phyloP scores from a whole-genome alignment of 345 rosid genomes.

The Mangifera indica region DNA sequence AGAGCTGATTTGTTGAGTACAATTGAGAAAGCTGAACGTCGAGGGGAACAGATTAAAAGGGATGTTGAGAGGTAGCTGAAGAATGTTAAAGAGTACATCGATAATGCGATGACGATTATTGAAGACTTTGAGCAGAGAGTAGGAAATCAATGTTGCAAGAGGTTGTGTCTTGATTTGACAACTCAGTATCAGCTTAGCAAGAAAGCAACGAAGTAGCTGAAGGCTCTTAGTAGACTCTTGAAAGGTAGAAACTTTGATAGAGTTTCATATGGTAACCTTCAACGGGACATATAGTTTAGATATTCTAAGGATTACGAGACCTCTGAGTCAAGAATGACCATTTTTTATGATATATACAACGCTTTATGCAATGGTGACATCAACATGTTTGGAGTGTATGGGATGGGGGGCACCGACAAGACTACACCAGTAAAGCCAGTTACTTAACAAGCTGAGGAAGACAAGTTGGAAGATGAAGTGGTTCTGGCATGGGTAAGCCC shows the following conservation, averaged over 20 bases:
- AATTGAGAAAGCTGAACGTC: constrained; percentile 4
- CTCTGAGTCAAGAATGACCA: not conserved
- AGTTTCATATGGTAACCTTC: not conserved
- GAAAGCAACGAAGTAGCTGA: not conserved
- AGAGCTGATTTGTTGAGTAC: not conserved
- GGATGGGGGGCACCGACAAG: too few species aligned
- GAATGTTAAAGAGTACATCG: not conserved
- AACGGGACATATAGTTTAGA: not conserved
- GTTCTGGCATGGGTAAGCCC: too few species aligned
- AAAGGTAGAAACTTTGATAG: not conserved
- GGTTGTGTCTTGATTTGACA: not conserved
- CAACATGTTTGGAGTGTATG: too few species aligned
- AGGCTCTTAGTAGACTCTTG: constrained; percentile 2
- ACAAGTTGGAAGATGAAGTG: too few species aligned
- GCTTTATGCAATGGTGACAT: too few species aligned
- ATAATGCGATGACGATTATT: not conserved
- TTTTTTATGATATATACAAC: not conserved
- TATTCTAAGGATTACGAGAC: not conserved
- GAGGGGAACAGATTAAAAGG: constrained; percentile 9
- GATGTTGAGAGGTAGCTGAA: constrained; percentile 13
- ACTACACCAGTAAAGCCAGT: too few species aligned
- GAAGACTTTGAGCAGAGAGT: not conserved
- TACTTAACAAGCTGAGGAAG: too few species aligned
- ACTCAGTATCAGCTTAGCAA: constrained; percentile 17
- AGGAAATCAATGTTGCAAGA: not conserved